phyloP scores from a whole-genome alignment of 768 basidiomycete genomes.

The Amanita pallidorosea region DNA sequence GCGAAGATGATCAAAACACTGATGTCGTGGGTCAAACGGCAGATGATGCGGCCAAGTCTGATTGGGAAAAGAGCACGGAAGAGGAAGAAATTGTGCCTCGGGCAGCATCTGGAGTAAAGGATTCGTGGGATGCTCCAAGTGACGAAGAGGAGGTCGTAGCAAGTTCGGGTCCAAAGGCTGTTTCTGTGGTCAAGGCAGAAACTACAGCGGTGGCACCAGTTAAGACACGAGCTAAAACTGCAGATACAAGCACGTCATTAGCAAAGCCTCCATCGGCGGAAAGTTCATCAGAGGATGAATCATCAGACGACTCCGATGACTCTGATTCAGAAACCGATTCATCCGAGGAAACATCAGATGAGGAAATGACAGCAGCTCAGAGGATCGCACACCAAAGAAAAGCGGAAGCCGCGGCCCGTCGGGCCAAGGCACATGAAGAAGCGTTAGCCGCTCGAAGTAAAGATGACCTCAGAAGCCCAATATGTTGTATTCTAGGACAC shows the following conservation, averaged over 20 bases:
- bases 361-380: slow-evolving; percentile 60
- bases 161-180: slow-evolving; percentile 5
- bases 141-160: slow-evolving; percentile 27
- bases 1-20: slow-evolving; percentile 19
- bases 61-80: slow-evolving; percentile 67
- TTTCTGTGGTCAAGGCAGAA: slow-evolving; percentile 13
- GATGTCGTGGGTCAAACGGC: slow-evolving; percentile 9
- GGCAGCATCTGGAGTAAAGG: slow-evolving; percentile 23
- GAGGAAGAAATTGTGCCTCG: slow-evolving; percentile 27
- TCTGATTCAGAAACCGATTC: slow-evolving; percentile 42
- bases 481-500: slow-evolving; percentile 98
- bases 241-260: slow-evolving; percentile 5
- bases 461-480: slow-evolving; percentile 89
- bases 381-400: slow-evolving; percentile 61
- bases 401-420: slow-evolving; percentile 75
- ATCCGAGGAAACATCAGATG: slow-evolving; percentile 37
- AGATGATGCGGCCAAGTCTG: slow-evolving; percentile 22
- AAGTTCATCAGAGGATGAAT: slow-evolving; percentile 30
- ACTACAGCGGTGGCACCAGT: slow-evolving; percentile 12
- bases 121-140: slow-evolving; percentile 41
- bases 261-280: slow-evolving; percentile 12
- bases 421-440: slow-evolving; percentile 69
- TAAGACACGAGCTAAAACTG: slow-evolving; percentile 12
- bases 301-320: slow-evolving; percentile 20
- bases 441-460: slow-evolving; percentile 81